A percentile compares a stretch with the other conserved stretches of the same genome.
These are phyloP conservation scores for Capsicum baccatum DNA, from an alignment of 257 asterid species.

Conservation along the genomic window DNA sequence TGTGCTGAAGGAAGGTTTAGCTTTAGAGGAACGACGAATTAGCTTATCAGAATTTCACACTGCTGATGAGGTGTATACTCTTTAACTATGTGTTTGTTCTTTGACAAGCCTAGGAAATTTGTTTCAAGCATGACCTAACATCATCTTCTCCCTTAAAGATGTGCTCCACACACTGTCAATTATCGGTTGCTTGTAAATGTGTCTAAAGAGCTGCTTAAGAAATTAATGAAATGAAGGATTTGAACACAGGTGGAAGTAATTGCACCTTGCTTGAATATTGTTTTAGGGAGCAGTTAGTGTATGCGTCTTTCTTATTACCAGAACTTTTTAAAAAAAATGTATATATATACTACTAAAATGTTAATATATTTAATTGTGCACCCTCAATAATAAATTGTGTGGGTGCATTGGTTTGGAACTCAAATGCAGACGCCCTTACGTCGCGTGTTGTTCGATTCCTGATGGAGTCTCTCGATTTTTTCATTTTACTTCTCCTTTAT, in stretches of 20 bases:
- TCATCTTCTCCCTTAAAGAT: neutral
- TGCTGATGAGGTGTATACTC: constrained; percentile 80
- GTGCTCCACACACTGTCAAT: neutral
- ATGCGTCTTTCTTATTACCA: neutral
- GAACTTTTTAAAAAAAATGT: too few relatives aligned
- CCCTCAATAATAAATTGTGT: too few relatives aligned
- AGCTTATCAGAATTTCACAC: constrained; percentile 90
- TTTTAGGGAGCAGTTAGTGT: neutral
- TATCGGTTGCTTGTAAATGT: neutral
- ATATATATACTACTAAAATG: too few relatives aligned
- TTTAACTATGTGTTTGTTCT: constrained; percentile 22
- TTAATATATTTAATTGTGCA: too few relatives aligned
- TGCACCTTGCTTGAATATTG: neutral
- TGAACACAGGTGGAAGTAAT: neutral
- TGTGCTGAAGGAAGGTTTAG: constrained; percentile 58
- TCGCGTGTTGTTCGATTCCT: too few relatives aligned
- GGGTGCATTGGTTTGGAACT: too few relatives aligned
- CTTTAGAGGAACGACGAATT: constrained; percentile 66
- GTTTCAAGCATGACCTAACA: neutral
- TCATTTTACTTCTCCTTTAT: too few relatives aligned
- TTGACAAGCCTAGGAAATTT: neutral
- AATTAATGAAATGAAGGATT: constrained; percentile 11
- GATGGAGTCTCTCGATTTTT: too few relatives aligned
- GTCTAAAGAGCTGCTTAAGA: neutral
- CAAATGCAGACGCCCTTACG: too few relatives aligned